Conservation (phyloP, 2,329 filamentous ascomycete species). For the Anisogramma anomala region DNA sequence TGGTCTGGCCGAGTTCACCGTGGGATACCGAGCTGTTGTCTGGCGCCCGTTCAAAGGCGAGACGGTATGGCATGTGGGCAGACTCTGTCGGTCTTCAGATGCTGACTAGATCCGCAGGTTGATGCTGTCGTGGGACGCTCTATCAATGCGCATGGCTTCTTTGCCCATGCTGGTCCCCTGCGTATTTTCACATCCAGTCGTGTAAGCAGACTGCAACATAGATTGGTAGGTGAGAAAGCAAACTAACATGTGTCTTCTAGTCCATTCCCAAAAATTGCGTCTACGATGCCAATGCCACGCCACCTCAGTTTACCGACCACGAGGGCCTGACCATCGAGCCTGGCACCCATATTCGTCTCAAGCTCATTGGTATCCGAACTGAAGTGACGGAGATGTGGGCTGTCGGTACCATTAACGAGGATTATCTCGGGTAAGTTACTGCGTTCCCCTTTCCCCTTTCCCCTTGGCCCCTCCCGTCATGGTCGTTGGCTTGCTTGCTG, state of each 20-base stretch:
- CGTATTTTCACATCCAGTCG: constrained; percentile 70
- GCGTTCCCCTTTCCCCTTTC: neutral
- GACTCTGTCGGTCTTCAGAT: constrained; percentile 3
- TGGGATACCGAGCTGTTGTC: constrained; percentile 89
- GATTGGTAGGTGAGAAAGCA: neutral
- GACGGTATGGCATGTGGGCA: constrained; percentile 53
- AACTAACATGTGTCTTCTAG: constrained; percentile 33
- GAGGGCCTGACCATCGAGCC: constrained; percentile 89
- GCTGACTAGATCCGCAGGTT: constrained; percentile 43
- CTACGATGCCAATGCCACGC: constrained; percentile 90
- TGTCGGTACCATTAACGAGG: constrained; percentile 91
- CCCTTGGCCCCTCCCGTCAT: too few relatives aligned
- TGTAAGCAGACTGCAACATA: constrained; percentile 39
- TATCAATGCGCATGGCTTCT: constrained; percentile 87
- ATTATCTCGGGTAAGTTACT: constrained; percentile 50
- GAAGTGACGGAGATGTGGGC: constrained; percentile 94
- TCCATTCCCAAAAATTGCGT: constrained; percentile 86
- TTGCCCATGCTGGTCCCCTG: constrained; percentile 68
- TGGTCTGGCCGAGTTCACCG: constrained; percentile 86
- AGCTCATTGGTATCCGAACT: constrained; percentile 85
- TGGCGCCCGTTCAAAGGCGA: constrained; percentile 98
- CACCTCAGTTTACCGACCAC: constrained; percentile 93
- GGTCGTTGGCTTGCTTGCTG: neutral
- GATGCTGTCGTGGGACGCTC: constrained; percentile 78
- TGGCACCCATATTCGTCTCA: constrained; percentile 83